Evolutionary conservation across 768 basidiomycete species (phyloP).

Genomic region (Hemileccinum impolitum): DNA sequence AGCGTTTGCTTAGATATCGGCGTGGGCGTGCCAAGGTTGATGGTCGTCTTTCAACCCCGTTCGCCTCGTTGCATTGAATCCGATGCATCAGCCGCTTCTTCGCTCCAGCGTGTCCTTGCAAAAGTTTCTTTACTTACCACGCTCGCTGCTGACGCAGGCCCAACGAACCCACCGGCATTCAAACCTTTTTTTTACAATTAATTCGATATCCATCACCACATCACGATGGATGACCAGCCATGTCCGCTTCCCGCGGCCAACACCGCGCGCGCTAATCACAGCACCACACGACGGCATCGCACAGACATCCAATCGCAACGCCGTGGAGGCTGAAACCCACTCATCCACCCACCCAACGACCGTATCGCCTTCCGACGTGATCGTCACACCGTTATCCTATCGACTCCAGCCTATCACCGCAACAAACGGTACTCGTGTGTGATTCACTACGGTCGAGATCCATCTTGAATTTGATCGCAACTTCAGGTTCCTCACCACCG

Average conservation of each 20-base stretch:
- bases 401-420: background rate
- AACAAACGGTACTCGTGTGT: too few relatives aligned
- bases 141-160: too few relatives aligned
- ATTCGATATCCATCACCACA: too few relatives aligned
- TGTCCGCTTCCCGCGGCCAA: background rate
- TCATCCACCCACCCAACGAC: background rate
- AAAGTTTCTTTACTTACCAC: too few relatives aligned
- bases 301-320: background rate
- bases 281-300: background rate
- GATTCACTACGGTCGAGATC: too few relatives aligned
- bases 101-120: background rate
- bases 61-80: background rate
- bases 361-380: conserved; percentile 8
- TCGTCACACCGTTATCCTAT: background rate
- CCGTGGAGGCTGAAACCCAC: background rate
- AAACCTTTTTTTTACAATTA: background rate
- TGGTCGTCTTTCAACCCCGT: background rate
- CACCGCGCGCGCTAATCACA: background rate
- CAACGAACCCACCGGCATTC: background rate
- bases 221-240: background rate
- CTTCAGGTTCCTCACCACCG: background rate
- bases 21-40: background rate
- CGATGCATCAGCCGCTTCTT: background rate
- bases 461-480: too few relatives aligned
- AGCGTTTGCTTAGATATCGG: background rate